These are phyloP conservation scores for Penicillium sp. DNA, from an alignment of 2,329 filamentous ascomycete species.

Conservation along the genomic window DNA sequence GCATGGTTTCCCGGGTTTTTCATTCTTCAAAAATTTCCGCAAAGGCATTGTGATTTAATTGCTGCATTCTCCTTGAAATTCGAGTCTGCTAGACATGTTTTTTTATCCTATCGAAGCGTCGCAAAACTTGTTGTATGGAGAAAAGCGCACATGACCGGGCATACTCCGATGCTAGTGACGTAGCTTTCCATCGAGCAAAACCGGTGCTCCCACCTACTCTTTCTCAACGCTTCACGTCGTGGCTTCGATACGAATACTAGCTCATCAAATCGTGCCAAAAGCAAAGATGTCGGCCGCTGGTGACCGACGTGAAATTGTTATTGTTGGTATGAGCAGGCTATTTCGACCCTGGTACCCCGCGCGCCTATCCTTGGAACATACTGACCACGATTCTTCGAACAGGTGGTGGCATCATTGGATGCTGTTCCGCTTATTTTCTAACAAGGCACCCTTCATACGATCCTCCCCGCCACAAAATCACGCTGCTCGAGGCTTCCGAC, in stretches of 20 bases:
- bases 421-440: conserved; percentile 85
- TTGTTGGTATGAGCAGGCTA: conserved; percentile 35
- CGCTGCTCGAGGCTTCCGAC: conserved; percentile 77
- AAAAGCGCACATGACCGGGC: conserved; percentile 27
- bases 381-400: conserved; percentile 14
- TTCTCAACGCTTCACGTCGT: conserved; percentile 17
- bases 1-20: conserved; percentile 24
- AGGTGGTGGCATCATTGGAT: conserved; percentile 93
- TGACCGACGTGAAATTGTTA: conserved; percentile 40
- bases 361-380: conserved; percentile 6
- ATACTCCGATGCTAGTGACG: conserved; percentile 26
- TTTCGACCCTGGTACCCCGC: conserved; percentile 23
- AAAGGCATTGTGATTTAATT: conserved; percentile 12
- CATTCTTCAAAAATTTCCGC: conserved; percentile 8
- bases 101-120: not conserved
- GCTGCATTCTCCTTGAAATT: conserved; percentile 2
- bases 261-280: conserved; percentile 17
- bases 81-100: conserved; percentile 3
- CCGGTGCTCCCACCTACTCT: not conserved
- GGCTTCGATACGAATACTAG: conserved; percentile 22
- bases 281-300: conserved; percentile 31
- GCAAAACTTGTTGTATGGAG: not conserved
- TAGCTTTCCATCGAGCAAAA: conserved; percentile 18
- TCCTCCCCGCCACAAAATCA: conserved; percentile 70
- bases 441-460: conserved; percentile 82